phyloP scores from a whole-genome alignment of 139 green algal species.

The Tetraselmis striata region DNA sequence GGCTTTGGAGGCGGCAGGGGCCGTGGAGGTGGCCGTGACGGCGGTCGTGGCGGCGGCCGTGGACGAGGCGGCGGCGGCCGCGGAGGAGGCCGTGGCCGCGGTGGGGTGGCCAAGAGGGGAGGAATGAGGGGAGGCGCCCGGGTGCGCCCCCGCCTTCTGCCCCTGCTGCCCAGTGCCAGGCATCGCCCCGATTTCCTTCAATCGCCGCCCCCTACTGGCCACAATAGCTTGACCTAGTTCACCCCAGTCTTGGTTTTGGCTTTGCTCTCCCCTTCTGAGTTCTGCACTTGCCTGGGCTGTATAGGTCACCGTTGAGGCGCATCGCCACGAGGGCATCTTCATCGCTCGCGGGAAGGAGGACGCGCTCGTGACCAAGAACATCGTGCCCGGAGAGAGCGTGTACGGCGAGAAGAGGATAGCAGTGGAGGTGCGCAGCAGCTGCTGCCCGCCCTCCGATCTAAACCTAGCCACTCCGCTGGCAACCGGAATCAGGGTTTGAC shows the following conservation, averaged over 20 bases:
- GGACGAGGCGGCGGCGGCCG: slow-evolving; percentile 31
- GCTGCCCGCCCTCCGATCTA: no score
- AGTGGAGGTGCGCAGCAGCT: slow-evolving; percentile 56
- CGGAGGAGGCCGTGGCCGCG: slow-evolving; percentile 24
- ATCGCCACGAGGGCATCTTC: slow-evolving; percentile 95
- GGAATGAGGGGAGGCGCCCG: slow-evolving; percentile 86
- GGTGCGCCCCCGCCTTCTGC: slow-evolving; percentile 30
- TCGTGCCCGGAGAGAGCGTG: slow-evolving; percentile 91
- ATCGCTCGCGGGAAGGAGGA: slow-evolving; percentile 98
- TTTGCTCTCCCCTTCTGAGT: no score
- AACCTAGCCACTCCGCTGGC: not conserved
- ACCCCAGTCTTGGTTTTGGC: no score
- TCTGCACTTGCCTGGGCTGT: not conserved
- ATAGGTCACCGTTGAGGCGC: slow-evolving; percentile 80
- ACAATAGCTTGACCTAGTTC: not conserved
- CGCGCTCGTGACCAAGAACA: slow-evolving; percentile 91
- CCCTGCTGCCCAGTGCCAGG: no score
- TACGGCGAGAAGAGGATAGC: slow-evolving; percentile 97
- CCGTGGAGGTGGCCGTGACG: slow-evolving; percentile 31
- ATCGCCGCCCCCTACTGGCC: not conserved
- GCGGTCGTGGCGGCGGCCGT: slow-evolving; percentile 21
- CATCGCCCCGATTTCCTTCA: not conserved
- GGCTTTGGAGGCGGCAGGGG: slow-evolving; percentile 21
- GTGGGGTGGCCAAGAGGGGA: slow-evolving; percentile 31
- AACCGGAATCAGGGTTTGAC: no score